phyloP scores from a whole-genome alignment of 805 yeast species.

The Saccharomycopsis fermentans region DNA sequence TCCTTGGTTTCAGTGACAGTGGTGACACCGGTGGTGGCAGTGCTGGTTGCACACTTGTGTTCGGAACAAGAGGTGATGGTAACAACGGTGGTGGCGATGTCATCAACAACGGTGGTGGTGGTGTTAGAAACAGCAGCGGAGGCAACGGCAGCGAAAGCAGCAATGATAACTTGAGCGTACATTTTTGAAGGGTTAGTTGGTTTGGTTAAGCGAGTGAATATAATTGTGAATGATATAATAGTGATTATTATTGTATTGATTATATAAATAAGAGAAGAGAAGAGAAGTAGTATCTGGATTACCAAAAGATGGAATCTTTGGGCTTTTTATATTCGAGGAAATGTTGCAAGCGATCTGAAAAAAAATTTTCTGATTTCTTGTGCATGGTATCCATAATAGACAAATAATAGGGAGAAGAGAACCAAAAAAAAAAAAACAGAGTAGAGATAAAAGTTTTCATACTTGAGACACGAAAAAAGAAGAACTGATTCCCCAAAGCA shows the following conservation, averaged over 20 bases:
- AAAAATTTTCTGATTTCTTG: background rate
- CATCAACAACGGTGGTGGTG: slow-evolving; percentile 16
- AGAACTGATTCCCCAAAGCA: background rate
- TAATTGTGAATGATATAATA: slow-evolving; percentile 26
- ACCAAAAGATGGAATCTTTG: slow-evolving; percentile 14
- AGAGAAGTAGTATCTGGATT: slow-evolving; percentile 19
- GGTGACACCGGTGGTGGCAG: slow-evolving; percentile 21
- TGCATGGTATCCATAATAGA: no score
- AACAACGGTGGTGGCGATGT: slow-evolving; percentile 22
- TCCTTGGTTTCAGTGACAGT: slow-evolving; percentile 19
- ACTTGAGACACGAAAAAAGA: background rate
- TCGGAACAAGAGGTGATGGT: slow-evolving; percentile 23
- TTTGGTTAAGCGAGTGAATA: slow-evolving; percentile 24
- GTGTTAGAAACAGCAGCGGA: slow-evolving; percentile 10
- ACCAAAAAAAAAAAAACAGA: no score
- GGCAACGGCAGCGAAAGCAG: slow-evolving; percentile 11
- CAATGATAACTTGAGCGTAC: slow-evolving; percentile 14
- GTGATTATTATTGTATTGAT: slow-evolving; percentile 17
- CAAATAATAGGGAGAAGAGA: no score
- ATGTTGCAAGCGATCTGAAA: no score
- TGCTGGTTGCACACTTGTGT: slow-evolving; percentile 19
- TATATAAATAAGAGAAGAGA: slow-evolving; percentile 20
- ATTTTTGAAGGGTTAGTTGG: slow-evolving; percentile 21
- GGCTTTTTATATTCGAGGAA: background rate
- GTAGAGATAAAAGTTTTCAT: background rate